A percentile compares a stretch with the other conserved stretches of the same genome.
These are phyloP conservation scores for Umbelopsis ramanniana DNA, from an alignment of 192 early-diverging fungal species.

Conservation along the genomic window DNA sequence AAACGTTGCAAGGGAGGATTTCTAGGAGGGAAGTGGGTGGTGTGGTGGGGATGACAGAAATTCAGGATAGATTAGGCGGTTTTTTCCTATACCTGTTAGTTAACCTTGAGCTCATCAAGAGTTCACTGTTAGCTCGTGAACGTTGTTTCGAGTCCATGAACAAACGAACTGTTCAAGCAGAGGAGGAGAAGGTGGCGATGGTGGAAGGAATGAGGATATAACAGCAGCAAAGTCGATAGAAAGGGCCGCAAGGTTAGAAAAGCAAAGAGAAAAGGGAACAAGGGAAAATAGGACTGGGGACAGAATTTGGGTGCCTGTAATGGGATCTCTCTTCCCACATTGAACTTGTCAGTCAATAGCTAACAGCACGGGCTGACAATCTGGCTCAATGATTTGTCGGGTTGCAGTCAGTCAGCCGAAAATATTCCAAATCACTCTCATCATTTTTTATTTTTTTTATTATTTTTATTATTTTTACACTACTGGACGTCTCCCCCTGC, in stretches of 20 bases:
- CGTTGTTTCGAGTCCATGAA: constrained; percentile 24
- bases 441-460: neutral
- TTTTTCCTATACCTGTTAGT: constrained; percentile 3
- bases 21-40: neutral
- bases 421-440: neutral
- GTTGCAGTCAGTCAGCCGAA: neutral
- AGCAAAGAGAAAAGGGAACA: constrained; percentile 5
- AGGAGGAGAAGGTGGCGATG: neutral
- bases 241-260: neutral
- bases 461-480: neutral
- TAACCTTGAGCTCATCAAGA: constrained; percentile 23
- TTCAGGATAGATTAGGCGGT: neutral
- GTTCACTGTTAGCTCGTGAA: constrained; percentile 23
- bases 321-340: no score
- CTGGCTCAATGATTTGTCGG: constrained; percentile 21
- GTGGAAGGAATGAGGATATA: neutral
- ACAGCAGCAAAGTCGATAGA: neutral
- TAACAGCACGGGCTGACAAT: constrained; percentile 8
- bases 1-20: neutral
- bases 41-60: neutral
- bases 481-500: neutral
- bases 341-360: neutral
- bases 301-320: constrained; percentile 4
- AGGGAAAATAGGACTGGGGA: constrained; percentile 5
- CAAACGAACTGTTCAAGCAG: constrained; percentile 20